Evolutionary conservation across 108 stramenopile genomes (phyloP), one percentile per base, ranked within the genome.

Genomic region (Skeletonema marinoi): DNA sequence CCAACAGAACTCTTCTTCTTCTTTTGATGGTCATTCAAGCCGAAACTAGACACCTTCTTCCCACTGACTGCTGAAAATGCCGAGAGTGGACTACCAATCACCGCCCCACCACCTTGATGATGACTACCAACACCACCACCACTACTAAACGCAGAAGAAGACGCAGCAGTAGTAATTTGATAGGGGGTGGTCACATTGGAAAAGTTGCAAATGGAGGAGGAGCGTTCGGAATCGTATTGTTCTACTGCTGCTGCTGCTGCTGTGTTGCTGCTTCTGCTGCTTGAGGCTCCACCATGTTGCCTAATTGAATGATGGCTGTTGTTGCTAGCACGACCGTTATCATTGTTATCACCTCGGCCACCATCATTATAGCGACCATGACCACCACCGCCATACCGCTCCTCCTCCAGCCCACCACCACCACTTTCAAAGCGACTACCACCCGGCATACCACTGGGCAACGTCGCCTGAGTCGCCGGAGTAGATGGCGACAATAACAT

Each of bases 51-150:
- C 14, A 42, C 7, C 16, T 30, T 10, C 7, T 29, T 16, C 3
- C 46, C 39, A 25, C 56, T 19, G 35, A 71, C 70, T 25, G 70
- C 42, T 36, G 70, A 71, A 60, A 71, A 71, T 32, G 70, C 70
- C 60, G 56, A 71, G 3, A 60, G 56, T 12, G 59, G 70, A 61
- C 70, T 71, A 41, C 70, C 59, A 60, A 61, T 61, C 60, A 61
- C 60, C 3, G 31, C 33, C 0, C 13, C 31, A 33, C 3, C 32
- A 19, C 60, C 19, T n/a, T n/a, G n/a, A n/a, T n/a, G n/a, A n/a
- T n/a, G n/a, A 60, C 29, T 31, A 25, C 21, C 14, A 60, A 3
- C 31, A 6, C 60, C 14, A 32, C 31, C 33, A n/a, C 60, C 33
- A n/a, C 50, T 51, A 51, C 50, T 14, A 51, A 51, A 61, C 4